These are phyloP conservation scores for Cystobasidium ongulense DNA, from an alignment of 768 basidiomycete species.

Conservation along the genomic window DNA sequence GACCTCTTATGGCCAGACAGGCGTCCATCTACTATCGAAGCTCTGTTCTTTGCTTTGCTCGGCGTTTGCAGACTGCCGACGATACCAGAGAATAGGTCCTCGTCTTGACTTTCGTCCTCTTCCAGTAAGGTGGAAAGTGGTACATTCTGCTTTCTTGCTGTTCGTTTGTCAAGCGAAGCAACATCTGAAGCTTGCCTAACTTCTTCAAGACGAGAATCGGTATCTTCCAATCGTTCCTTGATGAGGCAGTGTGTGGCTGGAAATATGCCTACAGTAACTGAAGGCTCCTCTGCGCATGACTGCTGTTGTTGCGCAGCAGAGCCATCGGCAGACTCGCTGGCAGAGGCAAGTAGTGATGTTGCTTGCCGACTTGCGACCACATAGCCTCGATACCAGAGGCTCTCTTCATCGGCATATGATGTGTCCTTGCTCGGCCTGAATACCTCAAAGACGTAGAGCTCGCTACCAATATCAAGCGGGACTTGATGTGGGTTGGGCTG, in stretches of 20 bases:
- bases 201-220: conserved; percentile 30
- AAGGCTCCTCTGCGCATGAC: conserved; percentile 31
- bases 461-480: conserved; percentile 83
- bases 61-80: background rate
- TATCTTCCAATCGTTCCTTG: conserved; percentile 40
- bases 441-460: conserved; percentile 89
- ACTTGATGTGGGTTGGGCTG: conserved; percentile 37
- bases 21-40: conserved; percentile 1
- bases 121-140: conserved; percentile 40
- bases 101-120: conserved; percentile 40
- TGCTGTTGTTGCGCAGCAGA: conserved; percentile 47
- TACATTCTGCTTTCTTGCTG: background rate
- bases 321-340: conserved; percentile 57
- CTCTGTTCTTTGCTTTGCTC: conserved; percentile 10
- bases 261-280: conserved; percentile 42
- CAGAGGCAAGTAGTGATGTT: conserved; percentile 18
- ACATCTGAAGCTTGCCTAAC: background rate
- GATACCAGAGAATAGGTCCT: conserved; percentile 5
- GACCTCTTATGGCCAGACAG: conserved; percentile 3
- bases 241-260: conserved; percentile 40
- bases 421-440: conserved; percentile 16
- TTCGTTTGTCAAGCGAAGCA: background rate
- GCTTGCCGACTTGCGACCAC: conserved; percentile 45
- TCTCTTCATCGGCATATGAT: conserved; percentile 46
- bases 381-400: conserved; percentile 89